Evolutionary conservation across 1,284 basidiomycete species (phyloP), one percentile per base, ranked within the genome.

Genomic region (Mycosarcoma maydis): DNA sequence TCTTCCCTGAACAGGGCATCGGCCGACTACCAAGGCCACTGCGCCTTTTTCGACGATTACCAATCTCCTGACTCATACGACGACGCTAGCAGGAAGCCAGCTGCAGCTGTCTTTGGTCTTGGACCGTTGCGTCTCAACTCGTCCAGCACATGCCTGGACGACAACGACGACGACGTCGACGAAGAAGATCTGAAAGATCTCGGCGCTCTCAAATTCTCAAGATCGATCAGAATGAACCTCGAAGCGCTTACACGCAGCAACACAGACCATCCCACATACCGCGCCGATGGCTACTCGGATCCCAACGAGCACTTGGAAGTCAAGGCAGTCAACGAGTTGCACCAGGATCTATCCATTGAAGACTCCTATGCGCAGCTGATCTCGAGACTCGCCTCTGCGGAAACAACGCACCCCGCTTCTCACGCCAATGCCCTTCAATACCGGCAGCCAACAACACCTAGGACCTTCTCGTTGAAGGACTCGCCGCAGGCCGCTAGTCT

Each of bases 211-310:
- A 48, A 30, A 22, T 49, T 51, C 38, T 52, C 38, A 6, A 43
- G 44, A n/a, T 45, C 49, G 6, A 56, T 67, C 49, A 51, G 49
- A 20, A 61, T 61, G 58, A 58, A 61, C 26, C 39, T 69, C 40
- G 61, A 65, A 11, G 37, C 46, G 1, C 42, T 58, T 16, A 37
- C 37, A 9, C 50, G 50, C 29, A 54, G 42, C 22, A 50, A 55
- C 36, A 55, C 55, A 2, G 50, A 50, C n/a, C 45, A 53, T 8
- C 58, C 57, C 46, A 50, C 61, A 46, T 49, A 54, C 41, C 54
- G 16, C 16, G 45, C 45, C 16, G 49, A 54, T 4, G 54, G 65
- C 14, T 61, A 68, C 39, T 34, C 38, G 42, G 58, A 68, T 40
- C 58, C 50, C 27, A 61, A 61, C 32, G 22, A 36, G 7, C 38